phyloP scores from a whole-genome alignment of 208 protist genomes.

The Wallacemonas collosoma region DNA sequence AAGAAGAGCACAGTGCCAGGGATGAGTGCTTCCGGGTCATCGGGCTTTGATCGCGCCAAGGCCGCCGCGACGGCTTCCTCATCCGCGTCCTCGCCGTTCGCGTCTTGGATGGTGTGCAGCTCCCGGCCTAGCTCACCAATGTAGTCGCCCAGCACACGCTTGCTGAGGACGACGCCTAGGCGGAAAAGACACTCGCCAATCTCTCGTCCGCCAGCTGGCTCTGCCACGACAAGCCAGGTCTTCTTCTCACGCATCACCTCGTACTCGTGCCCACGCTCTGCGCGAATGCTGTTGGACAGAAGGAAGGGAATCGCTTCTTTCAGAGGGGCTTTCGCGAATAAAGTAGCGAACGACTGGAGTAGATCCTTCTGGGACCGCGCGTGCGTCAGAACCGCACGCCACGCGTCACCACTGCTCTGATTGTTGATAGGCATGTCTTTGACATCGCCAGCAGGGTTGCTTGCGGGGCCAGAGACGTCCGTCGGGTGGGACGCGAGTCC shows the following conservation, averaged over 20 bases:
- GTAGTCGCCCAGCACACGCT: slow-evolving; percentile 85
- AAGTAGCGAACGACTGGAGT: slow-evolving; percentile 59
- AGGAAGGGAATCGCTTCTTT: slow-evolving; percentile 87
- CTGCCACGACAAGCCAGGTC: slow-evolving; percentile 53
- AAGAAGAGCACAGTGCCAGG: slow-evolving; percentile 78
- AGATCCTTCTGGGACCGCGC: slow-evolving; percentile 52
- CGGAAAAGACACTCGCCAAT: slow-evolving; percentile 81
- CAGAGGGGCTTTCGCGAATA: slow-evolving; percentile 63
- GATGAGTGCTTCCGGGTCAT: slow-evolving; percentile 29
- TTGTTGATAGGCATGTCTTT: neutral
- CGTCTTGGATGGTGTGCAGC: slow-evolving; percentile 10
- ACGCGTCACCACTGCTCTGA: neutral
- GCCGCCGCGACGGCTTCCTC: slow-evolving; percentile 13
- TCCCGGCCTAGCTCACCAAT: slow-evolving; percentile 84
- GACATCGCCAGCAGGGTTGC: too few relatives aligned
- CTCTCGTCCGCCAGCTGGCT: slow-evolving; percentile 75
- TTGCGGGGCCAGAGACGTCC: too few relatives aligned
- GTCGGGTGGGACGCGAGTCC: slow-evolving; percentile 3
- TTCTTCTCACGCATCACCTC: slow-evolving; percentile 10
- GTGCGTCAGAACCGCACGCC: slow-evolving; percentile 9
- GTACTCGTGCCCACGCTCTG: slow-evolving; percentile 29
- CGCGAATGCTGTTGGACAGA: slow-evolving; percentile 50
- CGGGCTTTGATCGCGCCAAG: neutral
- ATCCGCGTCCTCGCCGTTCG: slow-evolving; percentile 18
- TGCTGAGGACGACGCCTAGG: slow-evolving; percentile 78